Conservation (phyloP, 2,329 filamentous ascomycete genomes). For the Scedosporium minutisporum region DNA sequence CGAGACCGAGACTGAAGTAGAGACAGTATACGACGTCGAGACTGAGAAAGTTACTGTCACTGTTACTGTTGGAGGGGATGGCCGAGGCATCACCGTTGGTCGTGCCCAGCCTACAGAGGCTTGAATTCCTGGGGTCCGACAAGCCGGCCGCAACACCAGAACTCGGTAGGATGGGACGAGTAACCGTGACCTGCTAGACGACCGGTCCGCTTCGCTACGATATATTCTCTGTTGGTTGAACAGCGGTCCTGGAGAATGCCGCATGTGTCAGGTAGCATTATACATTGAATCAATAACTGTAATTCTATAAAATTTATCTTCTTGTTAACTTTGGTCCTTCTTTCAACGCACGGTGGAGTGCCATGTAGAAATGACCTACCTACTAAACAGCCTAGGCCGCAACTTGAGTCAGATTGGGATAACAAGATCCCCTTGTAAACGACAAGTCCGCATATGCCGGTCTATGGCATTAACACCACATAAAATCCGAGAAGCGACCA, state of each 20-base stretch:
- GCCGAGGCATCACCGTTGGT: neutral
- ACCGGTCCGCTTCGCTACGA: too few relatives aligned
- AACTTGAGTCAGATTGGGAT: neutral
- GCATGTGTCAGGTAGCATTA: too few relatives aligned
- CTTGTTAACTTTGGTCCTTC: too few relatives aligned
- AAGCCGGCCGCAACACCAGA: neutral
- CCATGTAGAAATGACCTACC: too few relatives aligned
- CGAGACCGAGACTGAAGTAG: neutral
- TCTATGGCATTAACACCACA: neutral
- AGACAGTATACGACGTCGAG: neutral
- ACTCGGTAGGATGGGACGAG: neutral
- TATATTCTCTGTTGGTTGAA: too few relatives aligned
- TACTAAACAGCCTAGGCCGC: too few relatives aligned
- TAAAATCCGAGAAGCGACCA: neutral
- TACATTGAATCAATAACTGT: too few relatives aligned
- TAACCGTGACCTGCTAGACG: neutral
- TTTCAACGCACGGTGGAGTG: too few relatives aligned
- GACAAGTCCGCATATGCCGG: neutral
- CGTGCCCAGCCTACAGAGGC: neutral
- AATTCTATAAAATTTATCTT: too few relatives aligned
- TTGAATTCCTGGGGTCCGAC: neutral
- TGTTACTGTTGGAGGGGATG: neutral
- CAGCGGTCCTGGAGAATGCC: too few relatives aligned
- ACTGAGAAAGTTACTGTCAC: neutral
- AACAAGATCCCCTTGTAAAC: neutral